phyloP scores from a whole-genome alignment of 768 basidiomycete genomes.

The Cystobasidium onofrii region DNA sequence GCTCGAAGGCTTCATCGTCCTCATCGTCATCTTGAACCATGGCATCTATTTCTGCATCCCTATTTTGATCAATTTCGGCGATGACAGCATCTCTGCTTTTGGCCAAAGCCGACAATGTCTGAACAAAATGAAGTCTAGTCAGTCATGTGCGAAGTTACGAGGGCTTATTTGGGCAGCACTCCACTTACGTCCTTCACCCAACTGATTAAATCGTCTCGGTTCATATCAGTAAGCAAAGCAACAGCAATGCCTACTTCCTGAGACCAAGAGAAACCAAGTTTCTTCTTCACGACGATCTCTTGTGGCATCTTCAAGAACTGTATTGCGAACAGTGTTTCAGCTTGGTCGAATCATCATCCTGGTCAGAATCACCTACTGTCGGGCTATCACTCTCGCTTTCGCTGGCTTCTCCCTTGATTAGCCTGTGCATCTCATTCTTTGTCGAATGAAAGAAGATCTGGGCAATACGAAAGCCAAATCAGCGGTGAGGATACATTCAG shows the following conservation, averaged over 20 bases:
- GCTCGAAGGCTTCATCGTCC: constrained; percentile 22
- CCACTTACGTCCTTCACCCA: constrained; percentile 71
- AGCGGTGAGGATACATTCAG: too few relatives aligned
- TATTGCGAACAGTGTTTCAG: constrained; percentile 15
- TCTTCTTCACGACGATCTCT: constrained; percentile 36
- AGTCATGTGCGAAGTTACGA: not conserved
- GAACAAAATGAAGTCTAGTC: constrained; percentile 40
- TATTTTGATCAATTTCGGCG: constrained; percentile 56
- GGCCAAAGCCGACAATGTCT: constrained; percentile 35
- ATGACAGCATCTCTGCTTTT: constrained; percentile 46
- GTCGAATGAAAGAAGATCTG: constrained; percentile 32
- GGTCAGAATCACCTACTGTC: constrained; percentile 34
- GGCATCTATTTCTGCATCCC: constrained; percentile 45
- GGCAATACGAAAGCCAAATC: too few relatives aligned
- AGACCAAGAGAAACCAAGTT: constrained; percentile 55
- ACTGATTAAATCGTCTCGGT: constrained; percentile 58
- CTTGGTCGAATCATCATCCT: too few relatives aligned
- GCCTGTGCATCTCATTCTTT: constrained; percentile 33
- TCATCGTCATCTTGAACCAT: constrained; percentile 45
- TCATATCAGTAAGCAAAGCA: constrained; percentile 61
- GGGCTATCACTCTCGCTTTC: constrained; percentile 40
- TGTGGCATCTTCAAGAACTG: constrained; percentile 26
- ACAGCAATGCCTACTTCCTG: constrained; percentile 83
- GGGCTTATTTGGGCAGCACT: too few relatives aligned
- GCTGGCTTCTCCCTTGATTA: constrained; percentile 41